These are phyloP conservation scores for Pythium brassicae DNA, from an alignment of 352 stramenopile genomes.

Conservation along the genomic window DNA sequence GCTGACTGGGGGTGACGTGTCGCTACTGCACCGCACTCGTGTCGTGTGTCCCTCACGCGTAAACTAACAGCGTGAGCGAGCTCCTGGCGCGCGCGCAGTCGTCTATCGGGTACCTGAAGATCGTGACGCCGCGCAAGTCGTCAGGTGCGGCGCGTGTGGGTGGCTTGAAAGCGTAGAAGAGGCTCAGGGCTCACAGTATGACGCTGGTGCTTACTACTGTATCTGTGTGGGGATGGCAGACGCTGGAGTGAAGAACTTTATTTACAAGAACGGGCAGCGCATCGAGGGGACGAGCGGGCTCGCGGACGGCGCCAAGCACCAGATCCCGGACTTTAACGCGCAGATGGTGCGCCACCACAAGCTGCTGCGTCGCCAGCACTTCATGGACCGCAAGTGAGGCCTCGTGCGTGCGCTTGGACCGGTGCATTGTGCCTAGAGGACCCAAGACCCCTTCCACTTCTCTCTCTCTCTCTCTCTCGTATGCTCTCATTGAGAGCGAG, in stretches of 20 bases:
- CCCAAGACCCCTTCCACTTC: too few species aligned
- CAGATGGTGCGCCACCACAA: constrained; percentile 73
- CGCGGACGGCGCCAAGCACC: constrained; percentile 62
- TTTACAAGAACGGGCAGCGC: constrained; percentile 81
- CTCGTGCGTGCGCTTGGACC: too few species aligned
- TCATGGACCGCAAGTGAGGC: constrained; percentile 79
- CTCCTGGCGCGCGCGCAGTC: constrained; percentile 78
- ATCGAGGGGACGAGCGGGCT: constrained; percentile 36
- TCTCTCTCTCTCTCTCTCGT: too few species aligned
- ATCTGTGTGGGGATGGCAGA: constrained; percentile 19
- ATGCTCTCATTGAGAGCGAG: background rate
- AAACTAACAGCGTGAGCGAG: constrained; percentile 38
- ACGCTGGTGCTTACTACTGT: background rate
- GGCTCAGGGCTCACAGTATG: background rate
- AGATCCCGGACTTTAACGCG: constrained; percentile 63
- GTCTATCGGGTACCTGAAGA: constrained; percentile 82
- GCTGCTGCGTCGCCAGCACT: constrained; percentile 78
- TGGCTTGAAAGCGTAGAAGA: background rate
- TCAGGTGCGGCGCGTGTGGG: constrained; percentile 29
- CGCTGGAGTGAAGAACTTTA: constrained; percentile 66
- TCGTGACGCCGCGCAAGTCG: constrained; percentile 68
- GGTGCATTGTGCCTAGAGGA: too few species aligned
- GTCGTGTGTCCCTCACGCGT: constrained; percentile 1
- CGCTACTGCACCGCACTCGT: too few species aligned
- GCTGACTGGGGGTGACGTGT: too few species aligned